Base-by-base conservation (phyloP, 768 basidiomycete genomes). In the Lentinus brumalis region DNA sequence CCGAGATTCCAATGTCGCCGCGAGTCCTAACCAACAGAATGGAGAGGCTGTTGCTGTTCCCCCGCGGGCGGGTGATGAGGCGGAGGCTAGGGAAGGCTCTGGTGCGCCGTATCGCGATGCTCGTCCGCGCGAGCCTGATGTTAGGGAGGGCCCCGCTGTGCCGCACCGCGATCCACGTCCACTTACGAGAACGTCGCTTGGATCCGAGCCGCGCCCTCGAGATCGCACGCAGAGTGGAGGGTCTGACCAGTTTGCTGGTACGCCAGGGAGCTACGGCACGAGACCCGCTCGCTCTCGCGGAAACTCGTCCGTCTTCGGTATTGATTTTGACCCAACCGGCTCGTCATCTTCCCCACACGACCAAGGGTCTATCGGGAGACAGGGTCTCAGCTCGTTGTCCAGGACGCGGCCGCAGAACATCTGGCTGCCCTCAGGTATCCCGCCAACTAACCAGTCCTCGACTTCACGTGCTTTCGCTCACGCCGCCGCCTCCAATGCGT, bases 401-500 rank as follows among this genome's bases (percentile, higher is more conserved):
- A 64, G 62, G 31, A 64, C 58, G 8, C 44, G 71, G 45, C 69
- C 72, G 1, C 81, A 78, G 14, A 80, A 83, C 59, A 69, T 83
- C 32, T 84, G 84, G 83, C 80, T 76, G 40, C 82, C 53, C 3
- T 75, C 79, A 6, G 35, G 35, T 35, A 26, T 26, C 11, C n/a
- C 1, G 2, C 42, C 42, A 77, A 80, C 59, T 12, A 82, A 81
- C 40, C 71, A 71, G 39, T 45, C 53, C 0, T 67, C 76, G 12
- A 68, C 74, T 44, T 76, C 78, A 2, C 79, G 77, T 55, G 73
- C 80, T 4, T 76, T 76, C 58, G 70, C 73, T 12, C 72, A 83
- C 29, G 79, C 78, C 1, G 71, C 62, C 30, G 38, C 63, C 31
- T 50, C 61, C 4, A 52, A 50, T 31, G 12, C 47, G 0, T 59